A percentile compares a stretch with the other conserved stretches of the same genome.
Evolutionary conservation across 2,329 filamentous ascomycete species (phyloP).

Genomic region (Penicillium hesseltinei): DNA sequence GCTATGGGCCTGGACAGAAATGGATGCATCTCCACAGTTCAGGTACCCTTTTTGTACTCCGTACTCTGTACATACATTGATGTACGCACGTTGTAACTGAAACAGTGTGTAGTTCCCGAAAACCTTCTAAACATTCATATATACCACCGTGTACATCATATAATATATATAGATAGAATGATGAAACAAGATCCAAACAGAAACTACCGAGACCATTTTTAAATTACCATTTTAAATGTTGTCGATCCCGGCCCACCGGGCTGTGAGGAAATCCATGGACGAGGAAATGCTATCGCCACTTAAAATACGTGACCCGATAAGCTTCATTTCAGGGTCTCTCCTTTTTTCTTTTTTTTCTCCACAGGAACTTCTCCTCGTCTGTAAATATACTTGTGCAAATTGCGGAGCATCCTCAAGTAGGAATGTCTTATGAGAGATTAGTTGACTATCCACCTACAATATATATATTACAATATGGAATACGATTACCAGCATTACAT

Average conservation of each 20-base stretch:
- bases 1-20: not conserved
- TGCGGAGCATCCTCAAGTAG: not conserved
- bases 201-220: not conserved
- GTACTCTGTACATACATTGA: not conserved
- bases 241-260: conserved; percentile 23
- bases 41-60: not conserved
- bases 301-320: conserved; percentile 9
- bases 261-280: conserved; percentile 9
- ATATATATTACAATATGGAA: not conserved
- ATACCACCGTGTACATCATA: too few species aligned
- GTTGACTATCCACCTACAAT: not conserved
- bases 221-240: conserved; percentile 3
- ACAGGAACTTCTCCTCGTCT: not conserved
- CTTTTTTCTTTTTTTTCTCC: not conserved
- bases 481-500: not conserved
- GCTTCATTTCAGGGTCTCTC: conserved; percentile 14
- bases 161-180: conserved; percentile 13
- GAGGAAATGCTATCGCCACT: conserved; percentile 13
- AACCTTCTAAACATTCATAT: not conserved
- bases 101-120: not conserved
- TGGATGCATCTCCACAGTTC: conserved; percentile 4
- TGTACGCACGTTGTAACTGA: not conserved
- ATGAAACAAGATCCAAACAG: not conserved
- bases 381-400: not conserved
- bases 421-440: not conserved